Percentiles rank a stretch among this genome's conserved stretches.
These are phyloP conservation scores for Shiraia sp. DNA, from an alignment of 2,329 filamentous ascomycete genomes.

Conservation along the genomic window DNA sequence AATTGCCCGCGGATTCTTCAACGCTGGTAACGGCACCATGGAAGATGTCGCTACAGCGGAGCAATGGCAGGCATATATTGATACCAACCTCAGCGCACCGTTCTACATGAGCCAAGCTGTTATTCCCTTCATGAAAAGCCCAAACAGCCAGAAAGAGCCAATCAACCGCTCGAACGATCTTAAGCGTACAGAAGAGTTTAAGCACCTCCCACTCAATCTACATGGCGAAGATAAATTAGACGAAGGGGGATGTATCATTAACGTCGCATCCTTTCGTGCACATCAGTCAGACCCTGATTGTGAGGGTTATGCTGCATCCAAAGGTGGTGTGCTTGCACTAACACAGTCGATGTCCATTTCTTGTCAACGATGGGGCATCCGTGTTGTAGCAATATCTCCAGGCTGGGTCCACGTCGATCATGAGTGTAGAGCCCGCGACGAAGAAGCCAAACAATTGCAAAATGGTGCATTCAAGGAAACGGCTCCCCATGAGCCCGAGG, in stretches of 20 bases:
- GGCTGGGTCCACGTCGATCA: conserved; percentile 57
- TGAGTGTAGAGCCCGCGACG: conserved; percentile 47
- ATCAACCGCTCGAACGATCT: conserved; percentile 21
- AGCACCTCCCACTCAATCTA: conserved; percentile 19
- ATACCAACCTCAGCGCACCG: conserved; percentile 25
- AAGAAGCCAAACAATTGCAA: conserved; percentile 33
- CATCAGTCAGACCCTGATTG: conserved; percentile 54
- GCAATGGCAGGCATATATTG: conserved; percentile 28
- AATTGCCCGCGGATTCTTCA: conserved; percentile 27
- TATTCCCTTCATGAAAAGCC: conserved; percentile 25
- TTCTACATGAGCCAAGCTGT: conserved; percentile 28
- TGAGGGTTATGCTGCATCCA: conserved; percentile 55
- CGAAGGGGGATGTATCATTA: conserved; percentile 41
- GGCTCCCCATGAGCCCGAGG: conserved; percentile 21
- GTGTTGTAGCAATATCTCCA: conserved; percentile 53
- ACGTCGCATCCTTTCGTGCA: conserved; percentile 56
- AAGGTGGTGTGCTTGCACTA: conserved; percentile 55
- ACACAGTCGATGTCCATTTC: conserved; percentile 54
- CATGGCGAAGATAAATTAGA: conserved; percentile 26
- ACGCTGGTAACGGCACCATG: conserved; percentile 27
- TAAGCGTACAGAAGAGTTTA: conserved; percentile 25
- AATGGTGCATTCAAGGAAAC: conserved; percentile 18
- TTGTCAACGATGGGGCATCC: conserved; percentile 47
- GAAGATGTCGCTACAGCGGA: conserved; percentile 24
- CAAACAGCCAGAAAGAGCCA: conserved; percentile 16